Percentiles rank a stretch among this genome's conserved stretches.
Conservation (phyloP, 495 filamentous ascomycete species). For the Talaromyces borbonicus region DNA sequence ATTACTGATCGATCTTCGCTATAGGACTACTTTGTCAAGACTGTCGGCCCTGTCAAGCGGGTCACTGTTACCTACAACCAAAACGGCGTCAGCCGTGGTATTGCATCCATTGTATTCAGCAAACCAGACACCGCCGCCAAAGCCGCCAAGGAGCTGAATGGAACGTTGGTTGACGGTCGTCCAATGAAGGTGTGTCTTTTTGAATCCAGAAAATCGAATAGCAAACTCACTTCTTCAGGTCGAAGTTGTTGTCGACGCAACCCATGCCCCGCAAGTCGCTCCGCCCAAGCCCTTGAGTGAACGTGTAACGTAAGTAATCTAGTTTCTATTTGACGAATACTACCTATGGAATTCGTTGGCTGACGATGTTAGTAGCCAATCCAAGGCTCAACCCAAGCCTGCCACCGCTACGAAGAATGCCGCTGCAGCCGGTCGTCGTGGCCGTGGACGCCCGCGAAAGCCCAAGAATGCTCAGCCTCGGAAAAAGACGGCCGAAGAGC, state of each 20-base stretch:
- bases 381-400: slow-evolving; percentile 76
- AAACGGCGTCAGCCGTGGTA: slow-evolving; percentile 80
- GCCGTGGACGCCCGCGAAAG: slow-evolving; percentile 38
- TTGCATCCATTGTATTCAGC: slow-evolving; percentile 70
- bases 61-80: slow-evolving; percentile 86
- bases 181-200: slow-evolving; percentile 67
- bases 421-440: slow-evolving; percentile 29
- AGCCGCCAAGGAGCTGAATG: slow-evolving; percentile 73
- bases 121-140: slow-evolving; percentile 69
- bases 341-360: too few relatives aligned
- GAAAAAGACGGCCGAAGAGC: slow-evolving; percentile 87
- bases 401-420: slow-evolving; percentile 59
- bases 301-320: slow-evolving; percentile 59
- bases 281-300: slow-evolving; percentile 71
- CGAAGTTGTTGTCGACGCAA: slow-evolving; percentile 77
- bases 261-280: slow-evolving; percentile 53
- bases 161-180: slow-evolving; percentile 75
- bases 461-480: slow-evolving; percentile 47
- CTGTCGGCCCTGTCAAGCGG: slow-evolving; percentile 80
- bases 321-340: neutral
- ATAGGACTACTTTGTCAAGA: slow-evolving; percentile 93
- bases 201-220: neutral
- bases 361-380: slow-evolving; percentile 32
- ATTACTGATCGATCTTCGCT: slow-evolving; percentile 35
- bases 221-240: slow-evolving; percentile 46